Conservation (phyloP, 164 flowering plant species). For the Taxillus chinensis region DNA sequence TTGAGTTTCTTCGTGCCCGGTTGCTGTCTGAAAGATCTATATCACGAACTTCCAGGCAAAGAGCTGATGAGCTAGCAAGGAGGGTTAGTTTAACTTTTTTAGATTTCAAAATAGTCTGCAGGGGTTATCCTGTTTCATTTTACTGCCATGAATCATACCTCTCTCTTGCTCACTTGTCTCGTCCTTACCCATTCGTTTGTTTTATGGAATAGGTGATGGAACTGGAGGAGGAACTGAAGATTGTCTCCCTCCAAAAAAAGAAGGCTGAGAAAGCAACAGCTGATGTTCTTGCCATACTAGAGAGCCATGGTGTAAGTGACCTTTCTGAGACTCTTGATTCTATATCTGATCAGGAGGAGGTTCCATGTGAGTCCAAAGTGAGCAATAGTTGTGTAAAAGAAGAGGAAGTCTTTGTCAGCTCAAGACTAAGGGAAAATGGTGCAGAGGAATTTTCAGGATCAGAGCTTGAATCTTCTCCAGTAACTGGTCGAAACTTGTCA, state of each 20-base stretch:
- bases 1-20: slow-evolving; percentile 82
- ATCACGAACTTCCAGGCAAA: slow-evolving; percentile 64
- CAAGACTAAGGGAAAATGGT: slow-evolving; percentile 18
- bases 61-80: slow-evolving; percentile 74
- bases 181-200: neutral
- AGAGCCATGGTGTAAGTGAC: slow-evolving; percentile 49
- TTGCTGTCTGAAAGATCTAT: slow-evolving; percentile 81
- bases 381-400: slow-evolving; percentile 19
- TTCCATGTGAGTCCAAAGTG: slow-evolving; percentile 20
- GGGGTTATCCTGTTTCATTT: too few relatives aligned
- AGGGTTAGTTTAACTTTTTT: slow-evolving; percentile 33
- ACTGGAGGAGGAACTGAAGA: slow-evolving; percentile 70
- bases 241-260: slow-evolving; percentile 60
- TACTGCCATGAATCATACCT: too few relatives aligned
- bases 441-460: slow-evolving; percentile 36
- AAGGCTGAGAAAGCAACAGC: slow-evolving; percentile 74
- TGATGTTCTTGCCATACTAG: slow-evolving; percentile 69
- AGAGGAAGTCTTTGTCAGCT: slow-evolving; percentile 20
- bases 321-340: slow-evolving; percentile 49
- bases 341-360: slow-evolving; percentile 44
- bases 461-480: slow-evolving; percentile 37
- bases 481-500: slow-evolving; percentile 52
- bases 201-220: slow-evolving; percentile 48
- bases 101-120: too few relatives aligned
- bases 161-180: too few relatives aligned